phyloP scores from a whole-genome alignment of 306 rosid species.

The Acacia acuminata region DNA sequence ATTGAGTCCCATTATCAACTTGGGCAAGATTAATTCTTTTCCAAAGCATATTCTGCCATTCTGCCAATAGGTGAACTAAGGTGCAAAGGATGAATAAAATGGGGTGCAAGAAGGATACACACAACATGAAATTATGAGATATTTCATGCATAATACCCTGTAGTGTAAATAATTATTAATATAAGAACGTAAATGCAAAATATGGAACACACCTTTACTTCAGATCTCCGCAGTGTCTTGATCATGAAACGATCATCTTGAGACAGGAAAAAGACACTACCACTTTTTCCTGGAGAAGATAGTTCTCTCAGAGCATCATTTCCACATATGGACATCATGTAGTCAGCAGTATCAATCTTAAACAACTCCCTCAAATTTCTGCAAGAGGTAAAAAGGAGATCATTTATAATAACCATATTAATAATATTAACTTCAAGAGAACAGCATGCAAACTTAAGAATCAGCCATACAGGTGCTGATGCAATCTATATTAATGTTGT shows the following conservation, averaged over 20 bases:
- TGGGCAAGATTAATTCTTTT: background rate
- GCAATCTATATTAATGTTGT: background rate
- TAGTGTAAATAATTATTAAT: too few relatives aligned
- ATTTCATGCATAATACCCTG: background rate
- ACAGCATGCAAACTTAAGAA: constrained; percentile 11
- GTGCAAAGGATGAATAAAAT: background rate
- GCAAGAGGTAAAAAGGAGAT: constrained; percentile 31
- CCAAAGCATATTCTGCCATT: background rate
- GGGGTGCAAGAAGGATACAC: background rate
- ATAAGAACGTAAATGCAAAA: constrained; percentile 15
- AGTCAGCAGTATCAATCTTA: constrained; percentile 98
- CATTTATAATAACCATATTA: background rate
- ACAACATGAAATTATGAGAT: background rate
- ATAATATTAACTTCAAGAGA: background rate
- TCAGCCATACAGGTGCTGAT: background rate
- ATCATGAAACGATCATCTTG: constrained; percentile 99
- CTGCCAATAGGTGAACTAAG: background rate
- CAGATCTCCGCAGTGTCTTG: constrained; percentile 94
- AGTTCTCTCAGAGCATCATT: constrained; percentile 97
- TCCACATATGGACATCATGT: constrained; percentile 99
- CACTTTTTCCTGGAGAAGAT: constrained; percentile 99
- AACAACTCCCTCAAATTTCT: constrained; percentile 97
- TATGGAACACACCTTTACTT: constrained; percentile 82
- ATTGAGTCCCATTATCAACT: background rate
- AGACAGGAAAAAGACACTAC: constrained; percentile 94